Evolutionary conservation across 2,329 filamentous ascomycete species (phyloP), one percentile per base, ranked within the genome.

Genomic region (Sordariomycetes sp.): DNA sequence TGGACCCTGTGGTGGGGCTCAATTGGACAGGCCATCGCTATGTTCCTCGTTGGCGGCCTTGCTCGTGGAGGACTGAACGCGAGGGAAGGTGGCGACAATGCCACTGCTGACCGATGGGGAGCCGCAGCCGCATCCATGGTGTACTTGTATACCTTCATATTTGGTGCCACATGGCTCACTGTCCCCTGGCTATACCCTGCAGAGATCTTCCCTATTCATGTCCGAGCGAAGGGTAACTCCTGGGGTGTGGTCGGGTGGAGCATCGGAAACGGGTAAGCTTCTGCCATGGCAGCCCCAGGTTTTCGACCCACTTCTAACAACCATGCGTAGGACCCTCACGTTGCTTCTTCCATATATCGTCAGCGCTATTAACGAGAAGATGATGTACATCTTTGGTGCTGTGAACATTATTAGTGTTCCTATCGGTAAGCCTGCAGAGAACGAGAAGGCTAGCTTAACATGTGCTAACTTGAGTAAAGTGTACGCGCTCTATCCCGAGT

Each of bases 271-370:
- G 91, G 90, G 70, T 76, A 88, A 59, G 37, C 12, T 16, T 40
- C 18, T 14, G 10, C 5, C 5, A 40, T 3, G 37, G 12, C 3
- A 40, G 37, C 5, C 18, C 4, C 12, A 40, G 3, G 37, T 40
- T 40, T 6, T 4, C 18, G 4, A 3, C 18, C 3, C 18, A 37
- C 18, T 14, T 11, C 37, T 40, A 40, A 40, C 12, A 40, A 3
- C 12, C 37, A 11, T 40, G 3, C 12, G n/a, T n/a, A 40, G 37
- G 18, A 40, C 37, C 62, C 79, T 85, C 60, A 82, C 82, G 0
- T 91, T 92, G 74, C 90, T 90, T 74, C 90, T 88, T 0, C 86
- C 88, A 0, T 91, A 90, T 71, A 91, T 92, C 62, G 73, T 87
- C 3, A 70, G 79, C 52, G 74, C 76, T 16, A 79, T 74, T 7